Evolutionary conservation across 2,329 filamentous ascomycete genomes (phyloP), one percentile per base, ranked within the genome.

Genomic region (Rhexocercosporidium sp.): DNA sequence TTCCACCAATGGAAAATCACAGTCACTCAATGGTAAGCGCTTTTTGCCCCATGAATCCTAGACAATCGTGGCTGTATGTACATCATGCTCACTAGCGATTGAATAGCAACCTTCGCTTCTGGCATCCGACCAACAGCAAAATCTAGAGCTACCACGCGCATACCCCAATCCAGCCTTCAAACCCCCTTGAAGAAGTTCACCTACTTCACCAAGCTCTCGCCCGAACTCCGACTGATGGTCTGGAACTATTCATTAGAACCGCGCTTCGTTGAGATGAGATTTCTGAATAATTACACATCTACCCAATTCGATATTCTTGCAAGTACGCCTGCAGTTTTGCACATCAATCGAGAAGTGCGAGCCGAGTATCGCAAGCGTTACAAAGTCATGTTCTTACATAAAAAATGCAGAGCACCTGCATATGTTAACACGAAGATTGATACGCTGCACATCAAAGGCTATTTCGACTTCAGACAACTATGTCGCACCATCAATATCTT

Each of bases 361-460:
- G 14, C 29, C 1, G 60, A 56, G 14, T 27, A 4, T 14, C 16
- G 14, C 0, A 63, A 63, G 12, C 1, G 18, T 7, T 63, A 63
- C 44, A 18, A 34, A 5, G 18, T 51, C 3, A 7, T 22, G 3
- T 57, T 64, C 29, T 25, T 1, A 3, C 39, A 64, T 47, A 34
- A 47, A 9, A 20, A 47, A n/a, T 56, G 51, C 14, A 3, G 51
- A 27, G 41, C 3, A 14, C 29, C 37, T n/a, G 39, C 29, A 0
- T 64, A 47, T 27, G 57, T 57, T 18, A 22, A 57, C 6, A 2
- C 51, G 9, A 20, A 57, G 18, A 57, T 57, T 8, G 51, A 64
- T 39, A 57, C 22, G 1, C 25, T 64, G 6, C 51, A 64, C 27
- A 22, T 64, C 16, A 22, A 39, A 44, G 12, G 29, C 29, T 4